Base-by-base conservation (phyloP, 768 basidiomycete species). In the Galerina marginata region DNA sequence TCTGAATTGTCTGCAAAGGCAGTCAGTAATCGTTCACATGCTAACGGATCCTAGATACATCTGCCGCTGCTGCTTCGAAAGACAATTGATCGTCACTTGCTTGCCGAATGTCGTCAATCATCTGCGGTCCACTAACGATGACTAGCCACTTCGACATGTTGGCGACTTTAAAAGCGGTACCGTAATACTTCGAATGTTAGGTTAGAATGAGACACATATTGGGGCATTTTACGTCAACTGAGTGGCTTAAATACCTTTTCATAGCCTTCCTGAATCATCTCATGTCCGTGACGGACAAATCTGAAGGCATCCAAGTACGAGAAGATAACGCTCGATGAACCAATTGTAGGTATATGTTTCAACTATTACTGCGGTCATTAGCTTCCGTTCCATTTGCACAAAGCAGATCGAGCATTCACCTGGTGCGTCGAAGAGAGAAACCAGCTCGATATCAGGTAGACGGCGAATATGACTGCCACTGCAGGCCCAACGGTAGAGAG, bases 91-190 rank as follows among this genome's bases (percentile, higher is more conserved):
- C 71, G 37, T 72, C 72, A 9, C 64, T 53, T 9, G 76, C 74
- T 54, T 67, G 71, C 11, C 74, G 68, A 42, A 80, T 61, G 26
- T 79, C 76, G 14, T 77, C 72, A 6, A 76, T 62, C 56, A 72
- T 62, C 26, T 20, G 20, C 20, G 20, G 20, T 20, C 20, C 20
- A 20, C 20, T 20, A 20, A 20, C 20, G 20, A 20, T 2, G 20
- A 20, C 20, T 20, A 20, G 20, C 20, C 20, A 20, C 20, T 20
- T 20, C 20, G 20, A 20, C 72, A 48, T 54, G 5, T 62, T 60
- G 6, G 58, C 38, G 2, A 59, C 42, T 23, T 59, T 59, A 25
- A 59, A 59, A 1, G 58, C 42, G 9, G 49, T 36, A 10, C 49
- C 14, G 20, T 36, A 37, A 16, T 37, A 50, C 49, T 50, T n/a